A percentile compares a stretch with the other conserved stretches of the same genome.
phyloP scores from a whole-genome alignment of 2,329 filamentous ascomycete species.

The Leptographium galeiforme region DNA sequence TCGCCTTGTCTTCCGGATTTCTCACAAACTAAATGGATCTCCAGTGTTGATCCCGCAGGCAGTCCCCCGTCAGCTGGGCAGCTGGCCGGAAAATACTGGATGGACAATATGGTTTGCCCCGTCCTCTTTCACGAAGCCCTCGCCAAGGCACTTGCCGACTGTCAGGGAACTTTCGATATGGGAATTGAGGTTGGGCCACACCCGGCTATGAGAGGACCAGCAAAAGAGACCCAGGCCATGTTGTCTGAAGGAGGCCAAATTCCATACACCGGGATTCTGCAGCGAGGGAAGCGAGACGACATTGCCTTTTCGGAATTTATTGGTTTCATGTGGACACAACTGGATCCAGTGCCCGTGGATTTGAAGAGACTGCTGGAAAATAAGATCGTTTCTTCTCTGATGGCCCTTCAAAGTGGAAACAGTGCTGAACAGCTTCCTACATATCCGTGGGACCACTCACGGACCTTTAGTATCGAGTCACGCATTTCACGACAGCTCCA shows the following conservation, averaged over 20 bases:
- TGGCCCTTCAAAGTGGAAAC: not conserved
- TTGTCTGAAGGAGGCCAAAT: conserved; percentile 19
- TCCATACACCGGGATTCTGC: conserved; percentile 20
- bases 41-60: conserved; percentile 21
- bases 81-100: conserved; percentile 25
- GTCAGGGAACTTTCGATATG: conserved; percentile 17
- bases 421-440: conserved; percentile 6
- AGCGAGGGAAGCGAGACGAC: conserved; percentile 17
- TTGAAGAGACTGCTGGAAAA: conserved; percentile 10
- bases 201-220: conserved; percentile 27
- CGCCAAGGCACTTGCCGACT: conserved; percentile 11
- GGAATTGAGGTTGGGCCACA: conserved; percentile 33
- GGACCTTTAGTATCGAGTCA: conserved; percentile 8
- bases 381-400: not conserved
- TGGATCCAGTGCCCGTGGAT: conserved; percentile 13
- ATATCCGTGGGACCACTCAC: conserved; percentile 12
- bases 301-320: conserved; percentile 20
- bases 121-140: conserved; percentile 31
- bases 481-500: conserved; percentile 8
- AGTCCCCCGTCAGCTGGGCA: conserved; percentile 3
- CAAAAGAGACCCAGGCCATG: not conserved
- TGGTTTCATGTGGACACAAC: conserved; percentile 20
- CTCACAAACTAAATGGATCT: conserved; percentile 19
- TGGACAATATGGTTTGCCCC: conserved; percentile 27
- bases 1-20: not conserved